phyloP scores from a whole-genome alignment of 306 rosid genomes.

The Quercus berberidifolia region DNA sequence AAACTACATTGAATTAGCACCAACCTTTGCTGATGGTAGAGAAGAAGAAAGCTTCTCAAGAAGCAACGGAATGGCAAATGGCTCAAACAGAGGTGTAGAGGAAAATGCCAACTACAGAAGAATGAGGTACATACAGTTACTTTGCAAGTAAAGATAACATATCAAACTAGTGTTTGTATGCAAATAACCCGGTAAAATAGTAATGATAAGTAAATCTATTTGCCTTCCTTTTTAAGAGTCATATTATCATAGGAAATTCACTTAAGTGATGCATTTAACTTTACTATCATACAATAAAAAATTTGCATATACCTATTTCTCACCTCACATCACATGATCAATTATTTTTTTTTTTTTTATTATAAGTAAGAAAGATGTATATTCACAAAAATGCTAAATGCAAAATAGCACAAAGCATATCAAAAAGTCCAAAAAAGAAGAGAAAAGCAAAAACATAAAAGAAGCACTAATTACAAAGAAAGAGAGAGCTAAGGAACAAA shows the following conservation, averaged over 20 bases:
- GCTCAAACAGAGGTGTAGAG: conserved; percentile 73
- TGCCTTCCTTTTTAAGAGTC: neutral
- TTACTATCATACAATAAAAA: neutral
- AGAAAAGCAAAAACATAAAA: no score
- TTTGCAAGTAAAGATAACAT: conserved; percentile 5
- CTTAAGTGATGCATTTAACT: neutral
- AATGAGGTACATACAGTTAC: conserved; percentile 13
- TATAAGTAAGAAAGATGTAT: no score
- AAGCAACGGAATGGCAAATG: conserved; percentile 80
- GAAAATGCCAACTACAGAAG: conserved; percentile 79
- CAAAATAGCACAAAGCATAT: no score
- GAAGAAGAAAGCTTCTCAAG: conserved; percentile 91
- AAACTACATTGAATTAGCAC: conserved; percentile 20
- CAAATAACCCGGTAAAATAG: conserved; percentile 10
- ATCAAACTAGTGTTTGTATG: neutral
- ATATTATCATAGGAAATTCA: neutral
- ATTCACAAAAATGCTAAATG: no score
- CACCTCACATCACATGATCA: neutral
- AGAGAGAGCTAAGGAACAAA: no score
- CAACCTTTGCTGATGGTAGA: conserved; percentile 78
- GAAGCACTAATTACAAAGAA: no score
- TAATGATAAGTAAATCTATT: neutral
- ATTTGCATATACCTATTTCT: neutral
- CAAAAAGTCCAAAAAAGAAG: no score
- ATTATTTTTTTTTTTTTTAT: no score